phyloP scores from a whole-genome alignment of 441 rosid species.

The Omphalea diandra region DNA sequence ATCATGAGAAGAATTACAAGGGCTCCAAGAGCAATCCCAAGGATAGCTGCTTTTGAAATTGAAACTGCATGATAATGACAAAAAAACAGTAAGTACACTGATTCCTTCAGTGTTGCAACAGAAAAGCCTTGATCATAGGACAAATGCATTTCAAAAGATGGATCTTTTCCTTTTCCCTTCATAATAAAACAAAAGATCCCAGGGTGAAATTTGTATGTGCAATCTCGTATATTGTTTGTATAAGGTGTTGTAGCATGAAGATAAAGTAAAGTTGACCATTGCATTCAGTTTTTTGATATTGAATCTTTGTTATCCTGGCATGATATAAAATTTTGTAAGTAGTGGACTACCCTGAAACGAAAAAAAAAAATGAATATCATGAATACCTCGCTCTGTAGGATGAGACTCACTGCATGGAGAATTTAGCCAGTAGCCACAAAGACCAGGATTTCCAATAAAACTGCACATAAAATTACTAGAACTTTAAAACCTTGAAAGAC shows the following conservation, averaged over 20 bases:
- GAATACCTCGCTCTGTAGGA: conserved; percentile 67
- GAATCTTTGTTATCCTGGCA: background rate
- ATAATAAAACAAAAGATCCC: background rate
- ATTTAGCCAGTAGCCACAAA: conserved; percentile 75
- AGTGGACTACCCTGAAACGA: no score
- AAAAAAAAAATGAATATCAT: no score
- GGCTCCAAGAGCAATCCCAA: conserved; percentile 87
- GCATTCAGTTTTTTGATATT: background rate
- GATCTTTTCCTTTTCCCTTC: background rate
- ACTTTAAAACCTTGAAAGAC: background rate
- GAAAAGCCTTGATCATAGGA: background rate
- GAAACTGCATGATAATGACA: conserved; percentile 47
- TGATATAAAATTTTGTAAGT: no score
- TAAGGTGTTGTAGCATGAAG: background rate
- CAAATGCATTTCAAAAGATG: background rate
- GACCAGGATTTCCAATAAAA: conserved; percentile 75
- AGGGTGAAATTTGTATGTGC: background rate
- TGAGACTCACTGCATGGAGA: conserved; percentile 58
- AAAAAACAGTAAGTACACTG: background rate
- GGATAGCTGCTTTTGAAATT: conserved; percentile 92
- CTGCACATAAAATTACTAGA: conserved; percentile 32
- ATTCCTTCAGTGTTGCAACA: background rate
- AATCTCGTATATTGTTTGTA: background rate
- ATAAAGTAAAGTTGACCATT: background rate
- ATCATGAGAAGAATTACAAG: conserved; percentile 87